phyloP scores from a whole-genome alignment of 331 rosid species.

The Pyrus hybrid region DNA sequence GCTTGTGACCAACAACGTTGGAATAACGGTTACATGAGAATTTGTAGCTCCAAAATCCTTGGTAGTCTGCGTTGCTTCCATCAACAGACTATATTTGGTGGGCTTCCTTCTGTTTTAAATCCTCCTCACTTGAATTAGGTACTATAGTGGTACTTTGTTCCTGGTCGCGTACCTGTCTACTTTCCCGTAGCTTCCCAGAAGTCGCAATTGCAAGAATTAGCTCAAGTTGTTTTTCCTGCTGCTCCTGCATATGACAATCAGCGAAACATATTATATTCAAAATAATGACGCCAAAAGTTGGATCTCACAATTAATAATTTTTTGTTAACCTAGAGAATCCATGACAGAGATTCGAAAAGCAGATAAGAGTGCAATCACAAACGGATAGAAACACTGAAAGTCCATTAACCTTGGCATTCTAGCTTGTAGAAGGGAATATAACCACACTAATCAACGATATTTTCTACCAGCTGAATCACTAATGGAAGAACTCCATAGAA shows the following conservation, averaged over 20 bases:
- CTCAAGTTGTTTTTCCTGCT: constrained; percentile 82
- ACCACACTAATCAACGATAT: background rate
- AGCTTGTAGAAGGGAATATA: background rate
- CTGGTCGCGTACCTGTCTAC: constrained; percentile 29
- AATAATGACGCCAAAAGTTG: background rate
- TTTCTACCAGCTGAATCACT: background rate
- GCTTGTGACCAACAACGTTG: constrained; percentile 4
- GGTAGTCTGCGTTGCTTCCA: constrained; percentile 13
- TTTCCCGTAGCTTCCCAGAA: constrained; percentile 52
- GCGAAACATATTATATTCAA: background rate
- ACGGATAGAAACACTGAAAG: background rate
- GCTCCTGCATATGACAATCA: constrained; percentile 47
- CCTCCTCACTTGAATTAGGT: constrained; percentile 27
- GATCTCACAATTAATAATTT: background rate
- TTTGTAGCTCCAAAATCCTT: constrained; percentile 16
- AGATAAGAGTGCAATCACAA: background rate
- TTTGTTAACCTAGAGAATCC: background rate
- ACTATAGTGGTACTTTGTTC: constrained; percentile 21
- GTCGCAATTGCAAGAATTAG: constrained; percentile 74
- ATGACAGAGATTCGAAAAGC: background rate
- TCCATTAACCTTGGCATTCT: background rate
- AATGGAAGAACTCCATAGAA: background rate
- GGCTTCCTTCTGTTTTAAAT: constrained; percentile 46
- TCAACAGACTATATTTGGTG: constrained; percentile 40
- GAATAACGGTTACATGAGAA: constrained; percentile 10